Conservation (phyloP, 2,329 filamentous ascomycete species). For the Colletotrichum tabaci region DNA sequence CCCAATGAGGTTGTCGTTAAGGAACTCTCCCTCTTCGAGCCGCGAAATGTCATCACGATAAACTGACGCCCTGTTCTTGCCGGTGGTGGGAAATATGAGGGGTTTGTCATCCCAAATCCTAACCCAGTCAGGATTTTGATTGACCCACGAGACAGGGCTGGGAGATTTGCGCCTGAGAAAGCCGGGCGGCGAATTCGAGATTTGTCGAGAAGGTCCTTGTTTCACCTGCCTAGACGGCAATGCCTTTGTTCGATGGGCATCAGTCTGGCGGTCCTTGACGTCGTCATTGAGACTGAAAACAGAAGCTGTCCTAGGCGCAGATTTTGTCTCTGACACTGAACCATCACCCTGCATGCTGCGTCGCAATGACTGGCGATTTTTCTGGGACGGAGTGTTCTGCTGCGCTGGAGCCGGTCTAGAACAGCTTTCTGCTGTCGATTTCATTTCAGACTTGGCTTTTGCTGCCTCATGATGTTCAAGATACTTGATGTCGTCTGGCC, state of each 20-base stretch:
- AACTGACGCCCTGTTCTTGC: constrained; percentile 75
- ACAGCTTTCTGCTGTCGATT: neutral
- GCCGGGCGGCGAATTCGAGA: neutral
- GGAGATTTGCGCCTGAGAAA: constrained; percentile 38
- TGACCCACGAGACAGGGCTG: constrained; percentile 63
- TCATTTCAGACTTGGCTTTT: neutral
- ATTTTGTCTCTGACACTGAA: neutral
- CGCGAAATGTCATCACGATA: constrained; percentile 81
- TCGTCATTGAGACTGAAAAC: neutral
- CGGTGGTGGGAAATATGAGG: constrained; percentile 72
- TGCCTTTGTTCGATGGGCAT: neutral
- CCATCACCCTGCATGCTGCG: constrained; percentile 21
- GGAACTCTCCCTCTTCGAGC: constrained; percentile 85
- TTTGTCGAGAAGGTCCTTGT: constrained; percentile 6
- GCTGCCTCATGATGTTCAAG: constrained; percentile 17
- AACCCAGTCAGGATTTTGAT: constrained; percentile 65
- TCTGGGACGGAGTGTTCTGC: constrained; percentile 1
- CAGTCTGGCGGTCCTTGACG: neutral
- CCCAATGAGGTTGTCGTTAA: constrained; percentile 93
- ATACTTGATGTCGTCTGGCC: constrained; percentile 20
- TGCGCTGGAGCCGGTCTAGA: constrained; percentile 12
- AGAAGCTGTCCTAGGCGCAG: neutral
- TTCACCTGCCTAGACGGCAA: constrained; percentile 13
- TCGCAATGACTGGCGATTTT: neutral
- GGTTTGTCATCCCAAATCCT: constrained; percentile 67